Percentiles rank a stretch among this genome's conserved stretches.
Conservation (phyloP, 1,284 basidiomycete genomes). For the Amylostereum chailletii region DNA sequence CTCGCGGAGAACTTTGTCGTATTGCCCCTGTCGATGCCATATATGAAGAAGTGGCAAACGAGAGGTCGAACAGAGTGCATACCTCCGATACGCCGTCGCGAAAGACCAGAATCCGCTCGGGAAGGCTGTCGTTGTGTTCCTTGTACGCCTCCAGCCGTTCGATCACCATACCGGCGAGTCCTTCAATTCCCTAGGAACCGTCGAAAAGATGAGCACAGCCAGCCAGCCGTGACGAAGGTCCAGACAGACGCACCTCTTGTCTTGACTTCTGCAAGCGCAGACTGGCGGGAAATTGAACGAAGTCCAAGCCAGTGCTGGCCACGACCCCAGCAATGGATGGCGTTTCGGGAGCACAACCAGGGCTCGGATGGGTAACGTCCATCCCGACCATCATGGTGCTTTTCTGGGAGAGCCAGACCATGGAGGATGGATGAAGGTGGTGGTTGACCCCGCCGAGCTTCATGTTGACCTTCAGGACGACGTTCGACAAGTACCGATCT, state of each 20-base stretch:
- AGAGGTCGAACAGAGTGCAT: conserved; percentile 10
- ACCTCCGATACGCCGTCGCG: conserved; percentile 73
- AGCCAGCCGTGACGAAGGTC: not conserved
- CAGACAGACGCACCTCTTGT: conserved; percentile 45
- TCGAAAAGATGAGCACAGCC: not conserved
- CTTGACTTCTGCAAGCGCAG: conserved; percentile 51
- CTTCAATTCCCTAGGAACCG: conserved; percentile 49
- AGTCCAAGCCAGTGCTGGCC: conserved; percentile 55
- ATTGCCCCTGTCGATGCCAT: conserved; percentile 47
- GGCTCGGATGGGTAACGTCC: conserved; percentile 69
- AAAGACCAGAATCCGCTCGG: conserved; percentile 59
- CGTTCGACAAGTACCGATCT: conserved; percentile 72
- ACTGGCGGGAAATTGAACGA: conserved; percentile 65
- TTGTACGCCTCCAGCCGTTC: conserved; percentile 54
- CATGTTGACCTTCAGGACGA: conserved; percentile 56
- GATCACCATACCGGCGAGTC: conserved; percentile 55
- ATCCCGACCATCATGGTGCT: conserved; percentile 76
- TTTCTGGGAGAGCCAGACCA: conserved; percentile 54
- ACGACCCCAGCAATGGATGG: conserved; percentile 76
- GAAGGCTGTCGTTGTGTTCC: conserved; percentile 42
- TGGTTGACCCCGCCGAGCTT: conserved; percentile 78
- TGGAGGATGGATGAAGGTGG: conserved; percentile 41
- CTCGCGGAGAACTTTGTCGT: conserved; percentile 42
- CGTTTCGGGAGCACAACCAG: conserved; percentile 44
- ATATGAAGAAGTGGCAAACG: not conserved